These are phyloP conservation scores for Acacia pycnantha DNA, from an alignment of 331 rosid species.

Conservation along the genomic window DNA sequence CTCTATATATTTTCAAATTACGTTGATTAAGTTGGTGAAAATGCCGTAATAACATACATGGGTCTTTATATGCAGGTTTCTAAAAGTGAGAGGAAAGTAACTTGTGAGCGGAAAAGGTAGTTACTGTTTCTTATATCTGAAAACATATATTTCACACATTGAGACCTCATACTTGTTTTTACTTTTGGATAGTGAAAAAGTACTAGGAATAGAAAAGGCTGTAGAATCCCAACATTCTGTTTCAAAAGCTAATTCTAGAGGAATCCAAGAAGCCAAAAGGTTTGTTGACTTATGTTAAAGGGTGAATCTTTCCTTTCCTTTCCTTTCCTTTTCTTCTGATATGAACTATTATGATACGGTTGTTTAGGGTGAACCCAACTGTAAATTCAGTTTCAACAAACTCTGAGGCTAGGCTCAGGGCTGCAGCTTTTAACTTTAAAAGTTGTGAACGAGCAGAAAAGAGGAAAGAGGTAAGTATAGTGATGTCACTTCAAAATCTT, in stretches of 20 bases:
- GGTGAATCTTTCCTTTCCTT: constrained; percentile 2
- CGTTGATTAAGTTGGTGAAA: background rate
- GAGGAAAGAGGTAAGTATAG: constrained; percentile 68
- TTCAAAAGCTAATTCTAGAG: constrained; percentile 41
- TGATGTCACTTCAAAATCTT: background rate
- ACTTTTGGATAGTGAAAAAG: constrained; percentile 34
- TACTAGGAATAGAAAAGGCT: constrained; percentile 34
- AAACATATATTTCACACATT: constrained; percentile 18
- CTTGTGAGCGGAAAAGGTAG: constrained; percentile 49
- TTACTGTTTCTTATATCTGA: background rate
- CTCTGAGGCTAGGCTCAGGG: constrained; percentile 42
- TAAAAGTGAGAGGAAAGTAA: constrained; percentile 33
- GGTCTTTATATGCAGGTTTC: constrained; percentile 47
- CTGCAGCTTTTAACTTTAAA: constrained; percentile 52
- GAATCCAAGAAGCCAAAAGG: constrained; percentile 50
- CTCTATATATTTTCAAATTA: background rate
- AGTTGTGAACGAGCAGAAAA: constrained; percentile 58
- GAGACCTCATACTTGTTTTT: constrained; percentile 27
- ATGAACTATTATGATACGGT: background rate
- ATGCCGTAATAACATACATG: background rate
- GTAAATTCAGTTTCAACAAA: constrained; percentile 39
- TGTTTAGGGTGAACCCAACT: constrained; percentile 33
- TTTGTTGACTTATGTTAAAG: constrained; percentile 22
- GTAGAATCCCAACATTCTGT: constrained; percentile 36
- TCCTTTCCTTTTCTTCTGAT: background rate